phyloP scores from a whole-genome alignment of 306 rosid genomes.

The Cucurbita moschata region DNA sequence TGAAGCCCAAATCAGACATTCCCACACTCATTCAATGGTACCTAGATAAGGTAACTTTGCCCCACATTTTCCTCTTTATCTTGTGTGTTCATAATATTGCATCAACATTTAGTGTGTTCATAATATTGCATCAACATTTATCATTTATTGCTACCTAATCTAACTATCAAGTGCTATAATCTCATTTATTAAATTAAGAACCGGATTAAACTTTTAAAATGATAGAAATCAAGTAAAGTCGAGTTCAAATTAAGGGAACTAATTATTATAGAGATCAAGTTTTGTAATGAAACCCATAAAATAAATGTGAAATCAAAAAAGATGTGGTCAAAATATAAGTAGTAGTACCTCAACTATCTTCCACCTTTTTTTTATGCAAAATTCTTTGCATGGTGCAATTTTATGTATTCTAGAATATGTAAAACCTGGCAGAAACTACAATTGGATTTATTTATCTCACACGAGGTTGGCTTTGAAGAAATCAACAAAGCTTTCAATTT shows the following conservation, averaged over 20 bases:
- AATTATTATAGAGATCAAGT: not conserved
- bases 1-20: slow-evolving; percentile 60
- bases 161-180: not conserved
- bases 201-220: no score
- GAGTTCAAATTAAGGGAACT: no score
- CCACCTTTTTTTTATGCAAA: not conserved
- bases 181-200: no score
- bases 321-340: not conserved
- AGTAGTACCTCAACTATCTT: not conserved
- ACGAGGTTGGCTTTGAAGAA: slow-evolving; percentile 50
- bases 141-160: not conserved
- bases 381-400: not conserved
- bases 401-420: not conserved
- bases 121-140: not conserved
- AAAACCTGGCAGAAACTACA: slow-evolving; percentile 37
- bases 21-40: slow-evolving; percentile 66
- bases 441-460: slow-evolving; percentile 68
- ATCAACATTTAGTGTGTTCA: not conserved
- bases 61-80: not conserved
- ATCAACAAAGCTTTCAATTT: slow-evolving; percentile 71
- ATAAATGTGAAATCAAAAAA: no score
- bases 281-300: not conserved
- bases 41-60: slow-evolving; percentile 46
- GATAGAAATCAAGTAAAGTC: no score
- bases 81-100: not conserved